Evolutionary conservation across 78 protist genomes (phyloP), one percentile per base, ranked within the genome.

Genomic region (Tieghemostelium lacteum): DNA sequence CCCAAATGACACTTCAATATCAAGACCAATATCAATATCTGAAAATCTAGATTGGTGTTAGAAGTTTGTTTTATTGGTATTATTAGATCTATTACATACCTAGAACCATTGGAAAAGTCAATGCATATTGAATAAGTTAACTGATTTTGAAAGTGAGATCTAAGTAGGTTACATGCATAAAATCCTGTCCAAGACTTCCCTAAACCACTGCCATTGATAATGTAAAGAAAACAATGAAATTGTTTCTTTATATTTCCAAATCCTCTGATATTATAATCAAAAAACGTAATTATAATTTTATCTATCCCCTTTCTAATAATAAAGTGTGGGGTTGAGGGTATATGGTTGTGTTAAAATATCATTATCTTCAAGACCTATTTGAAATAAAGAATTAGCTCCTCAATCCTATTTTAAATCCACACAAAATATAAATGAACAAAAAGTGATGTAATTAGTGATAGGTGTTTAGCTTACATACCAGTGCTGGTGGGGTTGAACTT

Each of bases 201-300:
- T 4, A 64, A 28, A 8, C 71, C 71, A 64, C 71, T 20, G 4
- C 71, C 71, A 36, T 64, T 64, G 71, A 64, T n/a, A 4, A 29
- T 64, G 26, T 29, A 64, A 14, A 64, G 36, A 36, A 64, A 64
- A n/a, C 24, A 29, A 12, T 64, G 71, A 8, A 28, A 5, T 4
- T 31, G 5, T 29, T n/a, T 64, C 37, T 5, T 57, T 5, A 16
- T 57, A 16, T n/a, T 57, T n/a, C 14, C 14, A n/a, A 5, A 16
- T 16, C 4, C 24, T 19, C 14, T 16, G 14, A 57, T 57, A 16
- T 57, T 57, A 5, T 7, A 57, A 19, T 57, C 63, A n/a, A 57
- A 45, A 10, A 45, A 45, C n/a, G n/a, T n/a, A 45, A 14, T 45
- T 45, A 45, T 45, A 45, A 45, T 45, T 45, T 45, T 45, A 45